A percentile compares a stretch with the other conserved stretches of the same genome.
These are phyloP conservation scores for Citrus inodora DNA, from an alignment of 345 rosid species.

Conservation along the genomic window DNA sequence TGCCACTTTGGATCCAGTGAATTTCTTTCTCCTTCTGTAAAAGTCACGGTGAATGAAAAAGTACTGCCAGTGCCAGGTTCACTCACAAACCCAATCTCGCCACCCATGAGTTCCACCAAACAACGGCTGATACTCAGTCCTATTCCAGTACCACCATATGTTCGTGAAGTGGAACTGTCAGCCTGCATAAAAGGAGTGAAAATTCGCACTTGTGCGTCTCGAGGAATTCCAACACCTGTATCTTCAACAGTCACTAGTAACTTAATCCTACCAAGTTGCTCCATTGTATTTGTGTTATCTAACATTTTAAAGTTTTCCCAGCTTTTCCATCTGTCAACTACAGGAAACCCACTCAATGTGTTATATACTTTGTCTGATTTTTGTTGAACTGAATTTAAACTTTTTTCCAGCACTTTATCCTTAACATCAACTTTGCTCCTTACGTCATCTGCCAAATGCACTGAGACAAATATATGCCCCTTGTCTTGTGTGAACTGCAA, in stretches of 20 bases:
- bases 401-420: constrained; percentile 55
- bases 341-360: constrained; percentile 76
- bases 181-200: constrained; percentile 99
- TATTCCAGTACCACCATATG: constrained; percentile 95
- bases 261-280: constrained; percentile 38
- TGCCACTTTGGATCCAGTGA: constrained; percentile 41
- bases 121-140: constrained; percentile 92
- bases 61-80: constrained; percentile 72
- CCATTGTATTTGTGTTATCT: constrained; percentile 19
- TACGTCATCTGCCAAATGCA: constrained; percentile 73
- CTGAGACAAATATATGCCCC: constrained; percentile 86
- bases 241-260: constrained; percentile 88
- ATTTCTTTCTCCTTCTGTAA: constrained; percentile 46
- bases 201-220: constrained; percentile 69
- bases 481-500: constrained; percentile 75
- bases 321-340: constrained; percentile 76
- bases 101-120: constrained; percentile 89
- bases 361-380: constrained; percentile 24
- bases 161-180: constrained; percentile 94
- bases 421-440: constrained; percentile 28
- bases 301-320: constrained; percentile 62
- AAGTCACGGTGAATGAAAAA: constrained; percentile 75
- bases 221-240: constrained; percentile 87
- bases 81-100: constrained; percentile 91
- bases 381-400: constrained; percentile 42